Percentiles rank a stretch among this genome's conserved stretches.
Evolutionary conservation across 345 rosid species (phyloP).

Genomic region (Sisymbrium irio): DNA sequence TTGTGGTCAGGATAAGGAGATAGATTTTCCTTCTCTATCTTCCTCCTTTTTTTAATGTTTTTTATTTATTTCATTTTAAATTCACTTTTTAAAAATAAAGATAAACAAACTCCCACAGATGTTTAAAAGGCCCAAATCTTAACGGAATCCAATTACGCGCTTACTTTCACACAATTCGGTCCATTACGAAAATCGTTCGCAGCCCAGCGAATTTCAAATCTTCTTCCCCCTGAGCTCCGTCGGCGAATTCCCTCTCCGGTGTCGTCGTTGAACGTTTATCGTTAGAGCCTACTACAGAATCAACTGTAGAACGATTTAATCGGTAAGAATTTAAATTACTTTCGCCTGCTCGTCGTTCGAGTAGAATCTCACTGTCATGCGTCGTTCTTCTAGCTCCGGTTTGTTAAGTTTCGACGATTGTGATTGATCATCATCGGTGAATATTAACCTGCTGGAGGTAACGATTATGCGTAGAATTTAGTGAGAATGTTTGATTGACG

Average conservation of each 20-base stretch:
- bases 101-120: neutral
- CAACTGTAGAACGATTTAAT: neutral
- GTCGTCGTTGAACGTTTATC: neutral
- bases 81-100: neutral
- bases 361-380: slow-evolving; percentile 17
- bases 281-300: neutral
- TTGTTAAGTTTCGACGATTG: slow-evolving; percentile 1
- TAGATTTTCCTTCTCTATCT: slow-evolving; percentile 37
- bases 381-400: slow-evolving; percentile 5
- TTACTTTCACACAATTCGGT: neutral
- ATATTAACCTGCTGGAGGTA: neutral
- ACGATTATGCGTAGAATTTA: neutral
- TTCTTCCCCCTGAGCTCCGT: neutral
- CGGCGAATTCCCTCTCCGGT: slow-evolving; percentile 26
- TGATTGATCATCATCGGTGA: neutral
- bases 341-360: neutral
- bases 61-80: neutral
- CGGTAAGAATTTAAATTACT: slow-evolving; percentile 1
- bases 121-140: neutral
- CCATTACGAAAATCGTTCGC: neutral
- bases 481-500: neutral
- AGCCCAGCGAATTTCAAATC: slow-evolving; percentile 27
- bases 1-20: slow-evolving; percentile 61
- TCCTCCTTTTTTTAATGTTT: neutral
- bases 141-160: neutral